Base-by-base conservation (phyloP, 1,139 yeast species). In the Candida sp. region DNA sequence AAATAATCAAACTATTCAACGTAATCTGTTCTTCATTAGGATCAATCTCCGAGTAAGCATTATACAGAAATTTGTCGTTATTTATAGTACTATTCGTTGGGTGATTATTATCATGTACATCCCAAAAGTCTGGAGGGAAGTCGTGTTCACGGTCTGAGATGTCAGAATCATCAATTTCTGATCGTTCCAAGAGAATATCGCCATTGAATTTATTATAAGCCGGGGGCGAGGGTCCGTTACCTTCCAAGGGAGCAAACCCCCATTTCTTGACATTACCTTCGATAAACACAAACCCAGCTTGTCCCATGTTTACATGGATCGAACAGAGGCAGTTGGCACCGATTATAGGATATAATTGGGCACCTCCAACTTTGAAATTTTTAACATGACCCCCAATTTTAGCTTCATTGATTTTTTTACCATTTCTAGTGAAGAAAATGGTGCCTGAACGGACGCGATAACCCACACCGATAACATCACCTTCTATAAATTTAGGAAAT, bases 401-500 rank as follows among this genome's bases (percentile, higher is more conserved):
- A 44, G 81, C 77, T 58, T 85, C 93, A 44, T 81, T 79, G 29
- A 83, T 60, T 55, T 82, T 82, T 57, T 82, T 82, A 25, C 89
- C 89, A 53, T 83, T 83, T 49, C 87, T 65, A 0, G 90, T 83
- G 65, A 82, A 82, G 52, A 83, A 83, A 0, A 83, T 69, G 0
- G 87, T 78, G 4, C 87, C 86, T 41, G 81, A 67, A 45, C 80
- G 66, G 3, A 79, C 74, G 50, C 85, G 68, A 51, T 82, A 77
- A 1, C 90, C 90, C 19, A 84, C 66, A 2, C 90, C 90, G 21
- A 83, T 68, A 29, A 83, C 84, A 55, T 83, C 90, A 32, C 87
- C 87, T 52, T 77, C 74, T 1, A 67, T 58, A 34, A 77, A 51
- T 37, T 56, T 49, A 1, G 84, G 83, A 48, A 79, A 77, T 3